Conservation (phyloP, 768 basidiomycete species). For the Galerina marginata region DNA sequence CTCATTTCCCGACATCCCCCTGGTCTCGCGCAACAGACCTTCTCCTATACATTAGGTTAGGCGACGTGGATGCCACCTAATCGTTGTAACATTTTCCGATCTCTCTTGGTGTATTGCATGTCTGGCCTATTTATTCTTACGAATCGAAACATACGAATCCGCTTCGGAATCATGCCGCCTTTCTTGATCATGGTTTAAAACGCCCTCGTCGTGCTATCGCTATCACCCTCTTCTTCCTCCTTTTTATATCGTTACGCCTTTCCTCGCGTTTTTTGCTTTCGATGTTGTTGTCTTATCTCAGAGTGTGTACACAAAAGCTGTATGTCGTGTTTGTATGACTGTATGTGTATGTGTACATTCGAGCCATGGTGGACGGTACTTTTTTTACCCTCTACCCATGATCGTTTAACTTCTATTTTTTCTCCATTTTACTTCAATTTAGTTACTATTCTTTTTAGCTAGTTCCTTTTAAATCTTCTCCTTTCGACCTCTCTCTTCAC, state of each 20-base stretch:
- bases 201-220: slow-evolving; percentile 24
- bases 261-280: slow-evolving; percentile 15
- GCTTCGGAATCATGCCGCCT: slow-evolving; percentile 16
- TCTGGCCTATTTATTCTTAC: slow-evolving; percentile 25
- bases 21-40: slow-evolving; percentile 8
- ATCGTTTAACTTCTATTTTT: slow-evolving; percentile 9
- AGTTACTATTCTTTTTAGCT: slow-evolving; percentile 2
- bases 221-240: slow-evolving; percentile 13
- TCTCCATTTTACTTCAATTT: slow-evolving; percentile 5
- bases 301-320: not conserved
- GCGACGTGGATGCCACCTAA: slow-evolving; percentile 17
- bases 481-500: not conserved
- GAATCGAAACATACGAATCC: slow-evolving; percentile 27
- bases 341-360: slow-evolving; percentile 20
- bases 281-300: slow-evolving; percentile 8
- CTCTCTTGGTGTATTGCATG: slow-evolving; percentile 24
- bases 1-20: slow-evolving; percentile 1
- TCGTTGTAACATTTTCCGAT: slow-evolving; percentile 22
- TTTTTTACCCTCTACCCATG: slow-evolving; percentile 1
- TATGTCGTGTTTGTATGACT: too few species aligned
- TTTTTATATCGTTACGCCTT: slow-evolving; percentile 3
- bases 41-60: slow-evolving; percentile 16
- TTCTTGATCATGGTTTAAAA: slow-evolving; percentile 21
- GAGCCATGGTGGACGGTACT: slow-evolving; percentile 8
- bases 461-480: not conserved